phyloP scores from a whole-genome alignment of 495 filamentous ascomycete species.

The Podospora appendiculata region DNA sequence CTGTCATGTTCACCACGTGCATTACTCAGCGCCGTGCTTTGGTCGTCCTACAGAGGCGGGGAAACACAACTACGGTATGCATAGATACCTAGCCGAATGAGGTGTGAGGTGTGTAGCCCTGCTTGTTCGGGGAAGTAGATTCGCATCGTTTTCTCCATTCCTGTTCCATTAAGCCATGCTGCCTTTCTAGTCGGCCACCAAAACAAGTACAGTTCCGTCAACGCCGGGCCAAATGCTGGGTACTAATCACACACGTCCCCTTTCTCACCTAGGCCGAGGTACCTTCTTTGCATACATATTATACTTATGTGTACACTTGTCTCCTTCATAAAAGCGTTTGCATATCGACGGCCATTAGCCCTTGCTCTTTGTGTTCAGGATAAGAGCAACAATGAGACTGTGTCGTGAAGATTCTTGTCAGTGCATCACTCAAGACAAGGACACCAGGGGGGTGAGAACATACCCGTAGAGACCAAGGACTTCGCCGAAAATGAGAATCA shows the following conservation, averaged over 20 bases:
- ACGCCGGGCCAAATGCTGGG: constrained; percentile 25
- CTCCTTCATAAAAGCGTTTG: background rate
- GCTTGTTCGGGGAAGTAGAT: background rate
- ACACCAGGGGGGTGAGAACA: constrained; percentile 21
- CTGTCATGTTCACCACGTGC: background rate
- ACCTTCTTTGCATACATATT: constrained; percentile 1
- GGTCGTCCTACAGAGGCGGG: background rate
- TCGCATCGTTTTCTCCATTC: background rate
- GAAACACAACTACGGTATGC: background rate
- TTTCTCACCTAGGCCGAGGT: background rate
- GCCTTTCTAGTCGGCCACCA: constrained; percentile 7
- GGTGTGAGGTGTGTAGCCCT: background rate
- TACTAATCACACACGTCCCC: constrained; percentile 5
- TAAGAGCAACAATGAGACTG: constrained; percentile 42
- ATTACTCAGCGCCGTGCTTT: background rate
- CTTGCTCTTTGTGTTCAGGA: constrained; percentile 49
- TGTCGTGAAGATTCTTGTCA: too few relatives aligned
- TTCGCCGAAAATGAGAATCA: constrained; percentile 98
- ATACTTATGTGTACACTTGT: background rate
- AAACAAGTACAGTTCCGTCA: constrained; percentile 17
- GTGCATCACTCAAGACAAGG: too few relatives aligned
- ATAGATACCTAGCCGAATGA: background rate
- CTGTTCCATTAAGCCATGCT: background rate
- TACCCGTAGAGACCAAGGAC: constrained; percentile 96
- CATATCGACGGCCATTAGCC: constrained; percentile 22